Conservation (phyloP, 495 filamentous ascomycete species). For the Penicillium odoratum region DNA sequence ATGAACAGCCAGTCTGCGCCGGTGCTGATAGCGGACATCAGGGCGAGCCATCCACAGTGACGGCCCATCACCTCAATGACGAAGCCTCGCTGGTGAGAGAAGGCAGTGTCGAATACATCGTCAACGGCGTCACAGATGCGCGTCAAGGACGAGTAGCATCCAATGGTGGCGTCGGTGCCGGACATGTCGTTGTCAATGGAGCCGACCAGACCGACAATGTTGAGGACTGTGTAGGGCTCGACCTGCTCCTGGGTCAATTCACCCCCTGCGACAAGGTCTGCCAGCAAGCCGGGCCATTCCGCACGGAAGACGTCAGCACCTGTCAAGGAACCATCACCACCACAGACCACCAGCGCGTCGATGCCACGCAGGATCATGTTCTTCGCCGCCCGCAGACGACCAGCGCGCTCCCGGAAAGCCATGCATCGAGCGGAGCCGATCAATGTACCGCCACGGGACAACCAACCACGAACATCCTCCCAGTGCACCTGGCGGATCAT, state of each 20-base stretch:
- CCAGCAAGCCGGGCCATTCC: conserved; percentile 85
- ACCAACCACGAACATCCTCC: conserved; percentile 93
- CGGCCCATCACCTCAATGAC: conserved; percentile 99
- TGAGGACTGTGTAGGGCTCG: conserved; percentile 73
- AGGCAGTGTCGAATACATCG: conserved; percentile 94
- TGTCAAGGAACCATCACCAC: conserved; percentile 95
- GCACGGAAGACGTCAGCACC: conserved; percentile 90
- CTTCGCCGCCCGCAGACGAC: conserved; percentile 81
- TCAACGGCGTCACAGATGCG: conserved; percentile 94
- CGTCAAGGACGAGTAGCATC: conserved; percentile 88
- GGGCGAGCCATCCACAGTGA: conserved; percentile 95
- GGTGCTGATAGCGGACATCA: conserved; percentile 94
- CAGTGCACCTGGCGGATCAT: conserved; percentile 86
- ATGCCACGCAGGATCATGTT: conserved; percentile 92
- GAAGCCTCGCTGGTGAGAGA: conserved; percentile 95
- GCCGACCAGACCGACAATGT: conserved; percentile 94
- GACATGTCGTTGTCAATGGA: conserved; percentile 99
- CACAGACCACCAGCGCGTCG: conserved; percentile 93
- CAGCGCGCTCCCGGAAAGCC: conserved; percentile 83
- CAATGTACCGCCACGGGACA: conserved; percentile 92
- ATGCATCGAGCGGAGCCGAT: conserved; percentile 94
- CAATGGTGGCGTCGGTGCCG: conserved; percentile 95
- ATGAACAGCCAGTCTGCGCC: conserved; percentile 97
- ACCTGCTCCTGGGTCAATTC: conserved; percentile 70
- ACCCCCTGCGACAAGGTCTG: conserved; percentile 72